These are phyloP conservation scores for Colletotrichum sojae DNA, from an alignment of 2,329 filamentous ascomycete genomes.

Conservation along the genomic window DNA sequence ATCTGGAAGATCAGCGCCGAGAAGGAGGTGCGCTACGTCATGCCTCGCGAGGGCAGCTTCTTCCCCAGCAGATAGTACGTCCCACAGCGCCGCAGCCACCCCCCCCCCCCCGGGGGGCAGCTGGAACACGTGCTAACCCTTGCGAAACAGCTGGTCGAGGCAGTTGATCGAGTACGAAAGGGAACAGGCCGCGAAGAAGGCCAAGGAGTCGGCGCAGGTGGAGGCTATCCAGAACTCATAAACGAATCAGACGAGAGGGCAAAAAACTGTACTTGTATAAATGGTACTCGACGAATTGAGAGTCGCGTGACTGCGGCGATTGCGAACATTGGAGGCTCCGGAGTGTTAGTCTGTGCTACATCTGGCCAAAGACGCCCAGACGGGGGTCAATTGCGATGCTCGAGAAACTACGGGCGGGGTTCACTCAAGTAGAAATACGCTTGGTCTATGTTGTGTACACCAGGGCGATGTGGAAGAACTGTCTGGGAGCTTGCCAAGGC, in stretches of 20 bases:
- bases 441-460: too few species aligned
- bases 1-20: conserved; percentile 82
- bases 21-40: conserved; percentile 79
- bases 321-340: conserved; percentile 12
- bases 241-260: conserved; percentile 7
- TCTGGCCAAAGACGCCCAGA: too few species aligned
- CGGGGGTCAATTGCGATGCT: too few species aligned
- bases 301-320: conserved; percentile 31
- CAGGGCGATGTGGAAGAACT: too few species aligned
- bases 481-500: too few species aligned
- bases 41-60: conserved; percentile 83
- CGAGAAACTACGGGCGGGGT: too few species aligned
- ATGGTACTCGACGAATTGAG: conserved; percentile 39
- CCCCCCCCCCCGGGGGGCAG: neutral
- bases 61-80: conserved; percentile 88
- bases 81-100: neutral
- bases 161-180: conserved; percentile 61
- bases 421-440: too few species aligned
- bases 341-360: neutral
- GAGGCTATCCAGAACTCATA: conserved; percentile 40
- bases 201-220: conserved; percentile 45
- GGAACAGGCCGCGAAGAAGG: conserved; percentile 55
- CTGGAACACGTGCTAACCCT: conserved; percentile 27
- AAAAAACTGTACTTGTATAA: conserved; percentile 39
- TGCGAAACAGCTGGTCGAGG: conserved; percentile 58